A percentile compares a stretch with the other conserved stretches of the same genome.
These are phyloP conservation scores for Jimgerdemannia flammicorona DNA, from an alignment of 192 early-diverging fungal genomes.

Conservation along the genomic window DNA sequence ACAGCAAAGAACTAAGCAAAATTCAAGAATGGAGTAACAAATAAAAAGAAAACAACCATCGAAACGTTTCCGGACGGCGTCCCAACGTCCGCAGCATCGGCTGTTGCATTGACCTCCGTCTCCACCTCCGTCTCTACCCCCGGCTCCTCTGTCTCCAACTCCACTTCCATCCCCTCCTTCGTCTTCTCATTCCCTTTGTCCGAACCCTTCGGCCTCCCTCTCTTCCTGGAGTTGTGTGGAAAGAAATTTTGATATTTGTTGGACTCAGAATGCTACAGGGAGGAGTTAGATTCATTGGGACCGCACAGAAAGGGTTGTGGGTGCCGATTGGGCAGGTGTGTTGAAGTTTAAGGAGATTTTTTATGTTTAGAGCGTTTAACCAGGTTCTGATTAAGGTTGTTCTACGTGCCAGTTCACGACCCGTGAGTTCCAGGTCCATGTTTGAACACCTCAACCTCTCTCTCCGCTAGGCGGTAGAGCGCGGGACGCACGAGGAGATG, in stretches of 20 bases:
- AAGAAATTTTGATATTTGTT: slow-evolving; percentile 55
- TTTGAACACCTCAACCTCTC: slow-evolving; percentile 85
- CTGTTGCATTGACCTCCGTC: background rate
- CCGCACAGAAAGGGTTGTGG: slow-evolving; percentile 82
- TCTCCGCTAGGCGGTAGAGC: slow-evolving; percentile 80
- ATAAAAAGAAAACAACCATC: too few relatives aligned
- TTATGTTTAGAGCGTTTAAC: background rate
- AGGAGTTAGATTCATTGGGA: slow-evolving; percentile 70
- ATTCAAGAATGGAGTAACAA: too few relatives aligned
- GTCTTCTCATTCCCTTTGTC: background rate
- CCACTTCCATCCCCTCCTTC: too few relatives aligned
- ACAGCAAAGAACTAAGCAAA: too few relatives aligned
- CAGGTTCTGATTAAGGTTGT: background rate
- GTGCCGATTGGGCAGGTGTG: slow-evolving; percentile 72
- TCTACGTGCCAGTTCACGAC: slow-evolving; percentile 66
- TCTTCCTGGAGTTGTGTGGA: slow-evolving; percentile 20
- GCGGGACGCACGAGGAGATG: slow-evolving; percentile 75
- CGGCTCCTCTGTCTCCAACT: background rate
- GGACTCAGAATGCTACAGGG: slow-evolving; percentile 73
- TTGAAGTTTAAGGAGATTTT: background rate
- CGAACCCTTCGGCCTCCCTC: too few relatives aligned
- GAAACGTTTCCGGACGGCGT: slow-evolving; percentile 25
- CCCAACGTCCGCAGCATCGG: too few relatives aligned
- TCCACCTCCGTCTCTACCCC: too few relatives aligned
- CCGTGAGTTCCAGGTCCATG: slow-evolving; percentile 84